Percentiles rank a stretch among this genome's conserved stretches.
phyloP scores from a whole-genome alignment of 83 land plant genomes.

The Larix sibirica region DNA sequence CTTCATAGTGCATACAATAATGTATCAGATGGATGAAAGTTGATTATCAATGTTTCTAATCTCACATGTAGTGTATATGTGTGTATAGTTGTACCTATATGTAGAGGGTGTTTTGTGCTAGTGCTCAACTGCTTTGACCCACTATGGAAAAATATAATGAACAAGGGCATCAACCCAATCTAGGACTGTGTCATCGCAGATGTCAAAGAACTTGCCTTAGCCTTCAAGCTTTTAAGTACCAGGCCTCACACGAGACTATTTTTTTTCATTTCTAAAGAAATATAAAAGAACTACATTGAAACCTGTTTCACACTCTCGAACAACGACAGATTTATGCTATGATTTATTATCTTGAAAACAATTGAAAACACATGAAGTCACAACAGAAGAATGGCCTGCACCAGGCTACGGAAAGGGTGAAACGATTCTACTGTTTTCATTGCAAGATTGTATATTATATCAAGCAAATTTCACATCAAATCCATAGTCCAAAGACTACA shows the following conservation, averaged over 20 bases:
- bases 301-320: slow-evolving; percentile 12
- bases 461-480: too few relatives aligned
- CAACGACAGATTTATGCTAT: slow-evolving; percentile 18
- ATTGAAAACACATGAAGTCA: background rate
- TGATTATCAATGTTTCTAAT: background rate
- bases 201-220: slow-evolving; percentile 24
- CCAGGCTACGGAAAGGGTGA: too few relatives aligned
- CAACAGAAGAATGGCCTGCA: too few relatives aligned
- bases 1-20: slow-evolving; percentile 1
- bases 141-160: slow-evolving; percentile 17
- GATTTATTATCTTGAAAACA: slow-evolving; percentile 22
- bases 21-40: background rate
- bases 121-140: slow-evolving; percentile 13
- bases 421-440: too few relatives aligned
- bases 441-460: too few relatives aligned
- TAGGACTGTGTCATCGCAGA: slow-evolving; percentile 9
- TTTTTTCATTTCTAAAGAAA: slow-evolving; percentile 27
- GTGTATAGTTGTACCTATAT: slow-evolving; percentile 7
- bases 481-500: too few relatives aligned
- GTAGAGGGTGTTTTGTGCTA: slow-evolving; percentile 20
- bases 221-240: slow-evolving; percentile 17
- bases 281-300: slow-evolving; percentile 11
- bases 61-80: background rate
- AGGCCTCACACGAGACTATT: slow-evolving; percentile 10
- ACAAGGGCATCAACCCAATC: slow-evolving; percentile 31